Base-by-base conservation (phyloP, 2,329 filamentous ascomycete genomes). In the Cercospora sp. region DNA sequence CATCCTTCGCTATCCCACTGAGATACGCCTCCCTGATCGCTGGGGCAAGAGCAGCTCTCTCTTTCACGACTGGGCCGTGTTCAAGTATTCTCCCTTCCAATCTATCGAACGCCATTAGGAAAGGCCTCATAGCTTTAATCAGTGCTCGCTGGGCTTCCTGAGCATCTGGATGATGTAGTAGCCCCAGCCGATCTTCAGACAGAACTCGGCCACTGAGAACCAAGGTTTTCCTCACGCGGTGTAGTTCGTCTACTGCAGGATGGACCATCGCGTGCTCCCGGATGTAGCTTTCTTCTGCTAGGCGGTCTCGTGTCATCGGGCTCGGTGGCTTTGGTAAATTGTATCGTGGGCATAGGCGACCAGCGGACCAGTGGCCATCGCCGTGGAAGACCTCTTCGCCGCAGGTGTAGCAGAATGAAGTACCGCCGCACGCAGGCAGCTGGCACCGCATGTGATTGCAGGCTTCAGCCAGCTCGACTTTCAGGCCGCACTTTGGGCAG, bases 391-490 rank as follows among this genome's bases (percentile, higher is more conserved):
- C 40, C 31, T 48, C 20, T 9, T 45, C 26, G 16, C 63, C 63
- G 18, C 63, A 65, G 5, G 59, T 42, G 40, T 60, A 60, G 18
- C 63, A 65, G 36, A 60, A 65, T 5, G 58, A 31, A 2, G 33
- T 60, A 5, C 30, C 20, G 33, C 55, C 28, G 5, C 45, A 51
- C 20, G 40, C 16, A 7, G 20, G 12, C 23, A 33, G 30, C 3
- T 16, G 53, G 40, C 63, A 65, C 18, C 8, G 13, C 57, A 65
- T 65, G 23, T 65, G 63, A 33, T 65, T 65, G 42, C 63, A 65
- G 3, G 55, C 63, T 12, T 53, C 63, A 6, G 20, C 13, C 5
- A 65, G 20, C 6, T 28, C 5, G 18, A 65, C 63, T 7, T 13
- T 26, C 5, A 60, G 18, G 5, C 20, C 23, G 40, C 63, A 65